Conservation (phyloP, 2,329 filamentous ascomycete genomes). For the Trichothecium sympodiale region DNA sequence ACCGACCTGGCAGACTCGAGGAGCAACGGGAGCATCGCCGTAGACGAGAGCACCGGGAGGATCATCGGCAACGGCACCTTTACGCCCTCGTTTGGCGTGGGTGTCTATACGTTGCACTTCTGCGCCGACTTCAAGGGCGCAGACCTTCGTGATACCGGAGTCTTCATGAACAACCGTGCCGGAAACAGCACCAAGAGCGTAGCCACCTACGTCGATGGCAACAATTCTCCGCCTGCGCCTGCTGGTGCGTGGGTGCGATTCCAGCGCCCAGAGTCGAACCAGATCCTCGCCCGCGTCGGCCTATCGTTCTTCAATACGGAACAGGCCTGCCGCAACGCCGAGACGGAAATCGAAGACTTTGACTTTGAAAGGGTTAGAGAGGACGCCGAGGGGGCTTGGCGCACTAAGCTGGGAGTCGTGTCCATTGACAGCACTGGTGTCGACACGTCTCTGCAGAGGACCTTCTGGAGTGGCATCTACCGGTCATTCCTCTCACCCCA, state of each 20-base stretch:
- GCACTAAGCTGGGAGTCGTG: constrained; percentile 48
- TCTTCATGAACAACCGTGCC: constrained; percentile 43
- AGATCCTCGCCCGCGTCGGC: constrained; percentile 55
- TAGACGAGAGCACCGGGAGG: constrained; percentile 35
- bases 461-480: constrained; percentile 64
- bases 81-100: constrained; percentile 48
- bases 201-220: constrained; percentile 16
- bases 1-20: constrained; percentile 35
- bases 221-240: constrained; percentile 11
- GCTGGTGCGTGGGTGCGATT: constrained; percentile 56
- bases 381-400: constrained; percentile 50
- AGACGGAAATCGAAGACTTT: constrained; percentile 56
- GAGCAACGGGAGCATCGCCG: constrained; percentile 10
- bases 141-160: constrained; percentile 41
- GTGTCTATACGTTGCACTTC: constrained; percentile 45
- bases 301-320: constrained; percentile 58
- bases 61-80: constrained; percentile 49
- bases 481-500: constrained; percentile 59
- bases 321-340: constrained; percentile 59
- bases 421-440: constrained; percentile 42
- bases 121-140: constrained; percentile 49
- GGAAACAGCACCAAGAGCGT: constrained; percentile 30
- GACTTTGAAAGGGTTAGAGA: constrained; percentile 47
- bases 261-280: constrained; percentile 22
- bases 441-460: constrained; percentile 44